Percentiles rank a stretch among this genome's conserved stretches.
phyloP scores from a whole-genome alignment of 257 asterid species.

The Solanum piurae region DNA sequence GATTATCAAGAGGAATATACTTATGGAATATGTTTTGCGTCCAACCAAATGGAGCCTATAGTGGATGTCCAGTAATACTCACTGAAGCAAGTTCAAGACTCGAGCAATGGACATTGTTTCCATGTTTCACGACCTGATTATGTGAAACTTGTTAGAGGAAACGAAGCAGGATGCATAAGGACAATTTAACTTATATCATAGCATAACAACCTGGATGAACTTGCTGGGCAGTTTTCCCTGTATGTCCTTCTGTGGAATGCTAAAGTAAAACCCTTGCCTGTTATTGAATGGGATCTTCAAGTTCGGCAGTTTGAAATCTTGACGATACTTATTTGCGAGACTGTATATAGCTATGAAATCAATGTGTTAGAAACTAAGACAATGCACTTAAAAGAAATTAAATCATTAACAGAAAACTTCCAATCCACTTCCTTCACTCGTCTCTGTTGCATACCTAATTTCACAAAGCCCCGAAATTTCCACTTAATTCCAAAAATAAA shows the following conservation, averaged over 20 bases:
- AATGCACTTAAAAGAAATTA: conserved; percentile 11
- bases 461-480: neutral
- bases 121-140: conserved; percentile 76
- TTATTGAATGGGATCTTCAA: conserved; percentile 88
- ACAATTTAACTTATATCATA: neutral
- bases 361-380: conserved; percentile 18
- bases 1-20: neutral
- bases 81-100: conserved; percentile 87
- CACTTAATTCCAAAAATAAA: neutral
- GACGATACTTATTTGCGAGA: conserved; percentile 82
- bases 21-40: neutral
- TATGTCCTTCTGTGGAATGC: conserved; percentile 83
- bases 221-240: conserved; percentile 84
- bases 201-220: conserved; percentile 73
- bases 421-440: neutral
- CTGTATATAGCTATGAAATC: conserved; percentile 73
- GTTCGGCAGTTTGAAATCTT: conserved; percentile 71
- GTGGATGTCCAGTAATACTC: conserved; percentile 18
- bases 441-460: neutral
- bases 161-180: conserved; percentile 3
- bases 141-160: conserved; percentile 9
- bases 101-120: conserved; percentile 90
- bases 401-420: conserved; percentile 20
- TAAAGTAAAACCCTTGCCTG: conserved; percentile 91
- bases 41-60: neutral